phyloP scores from a whole-genome alignment of 371 early-diverging fungal species.

The Gilbertella persicaria region DNA sequence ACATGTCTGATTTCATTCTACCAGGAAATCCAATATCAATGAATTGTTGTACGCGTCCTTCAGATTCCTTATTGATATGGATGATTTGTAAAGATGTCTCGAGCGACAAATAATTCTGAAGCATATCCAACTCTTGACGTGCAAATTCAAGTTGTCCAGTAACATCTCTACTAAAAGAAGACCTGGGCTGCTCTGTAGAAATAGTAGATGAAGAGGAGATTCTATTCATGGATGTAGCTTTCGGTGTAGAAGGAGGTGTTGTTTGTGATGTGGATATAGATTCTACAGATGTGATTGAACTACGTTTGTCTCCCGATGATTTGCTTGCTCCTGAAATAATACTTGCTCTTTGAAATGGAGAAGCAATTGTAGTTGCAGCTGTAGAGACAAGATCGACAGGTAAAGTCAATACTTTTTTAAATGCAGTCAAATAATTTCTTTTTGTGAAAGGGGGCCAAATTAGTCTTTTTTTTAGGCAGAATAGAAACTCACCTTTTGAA shows the following conservation, averaged over 20 bases:
- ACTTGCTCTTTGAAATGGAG: constrained; percentile 21
- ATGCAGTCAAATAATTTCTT: constrained; percentile 54
- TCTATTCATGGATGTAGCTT: constrained; percentile 13
- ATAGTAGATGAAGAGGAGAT: constrained; percentile 8
- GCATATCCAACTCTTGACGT: constrained; percentile 51
- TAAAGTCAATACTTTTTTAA: constrained; percentile 50
- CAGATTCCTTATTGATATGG: constrained; percentile 78
- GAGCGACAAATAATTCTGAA: constrained; percentile 72
- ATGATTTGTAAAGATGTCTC: constrained; percentile 80
- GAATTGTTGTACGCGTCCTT: constrained; percentile 58
- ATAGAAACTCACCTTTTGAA: constrained; percentile 25
- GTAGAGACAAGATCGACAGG: constrained; percentile 54
- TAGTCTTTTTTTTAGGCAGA: neutral
- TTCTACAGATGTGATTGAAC: constrained; percentile 18
- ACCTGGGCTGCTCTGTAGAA: constrained; percentile 1
- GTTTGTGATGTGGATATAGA: constrained; percentile 20
- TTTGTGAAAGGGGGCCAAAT: constrained; percentile 21
- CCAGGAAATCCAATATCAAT: constrained; percentile 38
- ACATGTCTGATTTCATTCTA: constrained; percentile 31
- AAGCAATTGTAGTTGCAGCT: constrained; percentile 46
- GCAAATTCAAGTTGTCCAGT: constrained; percentile 27
- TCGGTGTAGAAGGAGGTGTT: constrained; percentile 30
- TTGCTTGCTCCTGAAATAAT: neutral
- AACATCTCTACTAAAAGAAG: constrained; percentile 13
- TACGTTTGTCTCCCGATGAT: constrained; percentile 13